These are phyloP conservation scores for Limtongia smithiae DNA, from an alignment of 805 yeast species.

Conservation along the genomic window DNA sequence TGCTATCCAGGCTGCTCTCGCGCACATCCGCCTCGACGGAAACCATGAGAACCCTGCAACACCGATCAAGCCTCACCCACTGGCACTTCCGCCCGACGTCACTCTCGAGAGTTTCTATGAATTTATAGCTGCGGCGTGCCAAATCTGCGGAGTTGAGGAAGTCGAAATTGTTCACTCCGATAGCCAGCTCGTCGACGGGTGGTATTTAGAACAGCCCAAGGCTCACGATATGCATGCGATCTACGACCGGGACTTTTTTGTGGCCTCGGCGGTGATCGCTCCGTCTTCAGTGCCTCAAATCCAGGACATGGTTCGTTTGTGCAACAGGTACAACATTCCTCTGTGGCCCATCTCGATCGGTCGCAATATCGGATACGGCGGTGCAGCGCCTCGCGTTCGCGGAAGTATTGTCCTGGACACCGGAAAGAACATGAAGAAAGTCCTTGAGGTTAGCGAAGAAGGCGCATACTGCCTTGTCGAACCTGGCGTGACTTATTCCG, in stretches of 20 bases:
- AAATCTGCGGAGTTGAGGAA: background rate
- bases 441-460: constrained; percentile 1
- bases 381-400: constrained; percentile 13
- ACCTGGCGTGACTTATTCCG: constrained; percentile 3
- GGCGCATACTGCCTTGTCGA: constrained; percentile 1
- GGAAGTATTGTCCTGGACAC: constrained; percentile 7
- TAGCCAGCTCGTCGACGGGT: constrained; percentile 6
- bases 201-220: constrained; percentile 9
- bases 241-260: background rate
- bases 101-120: background rate
- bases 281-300: constrained; percentile 5
- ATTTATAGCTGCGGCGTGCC: background rate
- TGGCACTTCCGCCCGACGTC: constrained; percentile 2
- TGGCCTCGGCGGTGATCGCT: constrained; percentile 10
- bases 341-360: constrained; percentile 11
- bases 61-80: too few relatives aligned
- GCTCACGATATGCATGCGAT: constrained; percentile 10
- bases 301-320: constrained; percentile 4
- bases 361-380: constrained; percentile 10
- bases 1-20: too few relatives aligned
- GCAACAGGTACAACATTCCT: constrained; percentile 4
- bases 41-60: too few relatives aligned
- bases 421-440: constrained; percentile 7
- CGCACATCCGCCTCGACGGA: too few relatives aligned
- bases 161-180: background rate